Evolutionary conservation across 139 green algal genomes (phyloP).

Genomic region (Chlamydomonas schloesseri): DNA sequence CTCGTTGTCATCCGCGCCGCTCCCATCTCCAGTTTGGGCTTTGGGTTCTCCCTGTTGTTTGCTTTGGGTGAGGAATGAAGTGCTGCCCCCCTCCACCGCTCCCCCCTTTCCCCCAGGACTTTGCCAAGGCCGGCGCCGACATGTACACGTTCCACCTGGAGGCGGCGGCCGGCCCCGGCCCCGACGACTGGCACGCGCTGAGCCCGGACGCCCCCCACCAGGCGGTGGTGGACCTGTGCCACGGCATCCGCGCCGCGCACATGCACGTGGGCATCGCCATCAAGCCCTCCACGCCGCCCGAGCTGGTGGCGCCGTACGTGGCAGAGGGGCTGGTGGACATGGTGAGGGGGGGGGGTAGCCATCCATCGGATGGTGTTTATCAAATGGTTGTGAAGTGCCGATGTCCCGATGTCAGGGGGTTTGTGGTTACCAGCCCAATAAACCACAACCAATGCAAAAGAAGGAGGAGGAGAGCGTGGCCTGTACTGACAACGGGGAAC

Average conservation of each 20-base stretch:
- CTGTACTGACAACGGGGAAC: no score
- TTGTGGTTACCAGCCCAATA: no score
- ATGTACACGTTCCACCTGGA: conserved; percentile 97
- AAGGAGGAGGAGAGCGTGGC: no score
- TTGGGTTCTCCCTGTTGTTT: no score
- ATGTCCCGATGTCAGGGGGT: no score
- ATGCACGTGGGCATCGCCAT: conserved; percentile 91
- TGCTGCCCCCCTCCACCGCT: no score
- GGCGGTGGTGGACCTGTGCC: conserved; percentile 41
- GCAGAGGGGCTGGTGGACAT: conserved; percentile 72
- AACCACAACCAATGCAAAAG: no score
- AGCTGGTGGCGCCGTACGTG: conserved; percentile 80
- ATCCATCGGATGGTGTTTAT: no score
- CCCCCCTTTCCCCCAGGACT: conserved; percentile 51
- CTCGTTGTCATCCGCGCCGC: no score
- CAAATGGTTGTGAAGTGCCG: no score
- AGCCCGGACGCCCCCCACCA: neutral
- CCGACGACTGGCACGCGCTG: conserved; percentile 21
- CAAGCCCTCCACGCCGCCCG: conserved; percentile 79
- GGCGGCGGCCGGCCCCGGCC: conserved; percentile 13
- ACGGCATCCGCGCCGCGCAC: conserved; percentile 55
- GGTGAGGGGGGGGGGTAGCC: conserved; percentile 45
- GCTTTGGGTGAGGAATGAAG: no score
- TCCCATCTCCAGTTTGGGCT: no score
- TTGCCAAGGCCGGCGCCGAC: conserved; percentile 83